Percentiles rank a stretch among this genome's conserved stretches.
Evolutionary conservation across 2,329 filamentous ascomycete species (phyloP).

Genomic region (Metarhizium album): DNA sequence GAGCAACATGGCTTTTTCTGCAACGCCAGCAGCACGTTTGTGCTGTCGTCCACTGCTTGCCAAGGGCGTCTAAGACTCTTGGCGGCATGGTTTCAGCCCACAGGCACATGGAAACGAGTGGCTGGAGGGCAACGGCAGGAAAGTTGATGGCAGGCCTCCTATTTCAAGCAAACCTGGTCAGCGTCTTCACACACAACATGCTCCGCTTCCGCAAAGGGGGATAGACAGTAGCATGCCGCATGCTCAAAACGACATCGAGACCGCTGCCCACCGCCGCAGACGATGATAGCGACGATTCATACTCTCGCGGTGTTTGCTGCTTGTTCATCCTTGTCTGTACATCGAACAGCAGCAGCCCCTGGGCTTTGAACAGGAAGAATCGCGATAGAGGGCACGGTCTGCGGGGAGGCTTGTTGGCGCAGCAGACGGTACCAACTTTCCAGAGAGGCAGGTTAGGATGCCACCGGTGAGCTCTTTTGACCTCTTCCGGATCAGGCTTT

Average conservation of each 20-base stretch:
- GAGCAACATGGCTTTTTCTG: constrained; percentile 11
- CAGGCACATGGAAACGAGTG: constrained; percentile 24
- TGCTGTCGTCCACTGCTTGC: constrained; percentile 31
- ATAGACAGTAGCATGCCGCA: constrained; percentile 18
- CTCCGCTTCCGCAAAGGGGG: too few species aligned
- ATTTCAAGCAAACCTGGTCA: too few species aligned
- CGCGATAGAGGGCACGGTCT: constrained; percentile 19
- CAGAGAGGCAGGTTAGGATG: too few species aligned
- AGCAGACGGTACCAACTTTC: too few species aligned
- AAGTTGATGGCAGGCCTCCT: constrained; percentile 21
- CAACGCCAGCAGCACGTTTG: constrained; percentile 30
- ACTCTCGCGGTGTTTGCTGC: constrained; percentile 25
- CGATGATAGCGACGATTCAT: constrained; percentile 32
- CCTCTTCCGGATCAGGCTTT: constrained; percentile 15
- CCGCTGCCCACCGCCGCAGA: constrained; percentile 32
- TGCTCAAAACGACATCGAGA: constrained; percentile 34
- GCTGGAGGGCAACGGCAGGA: constrained; percentile 25
- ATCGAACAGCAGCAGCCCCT: constrained; percentile 16
- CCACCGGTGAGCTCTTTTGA: constrained; percentile 21
- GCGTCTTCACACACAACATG: too few species aligned
- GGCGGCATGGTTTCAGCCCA: constrained; percentile 22
- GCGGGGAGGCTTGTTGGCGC: constrained; percentile 15
- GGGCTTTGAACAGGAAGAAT: constrained; percentile 9
- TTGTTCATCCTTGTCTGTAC: constrained; percentile 22
- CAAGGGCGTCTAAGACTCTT: constrained; percentile 29